A percentile compares a stretch with the other conserved stretches of the same genome.
phyloP scores from a whole-genome alignment of 768 basidiomycete genomes.

The Sutorius australiensis region DNA sequence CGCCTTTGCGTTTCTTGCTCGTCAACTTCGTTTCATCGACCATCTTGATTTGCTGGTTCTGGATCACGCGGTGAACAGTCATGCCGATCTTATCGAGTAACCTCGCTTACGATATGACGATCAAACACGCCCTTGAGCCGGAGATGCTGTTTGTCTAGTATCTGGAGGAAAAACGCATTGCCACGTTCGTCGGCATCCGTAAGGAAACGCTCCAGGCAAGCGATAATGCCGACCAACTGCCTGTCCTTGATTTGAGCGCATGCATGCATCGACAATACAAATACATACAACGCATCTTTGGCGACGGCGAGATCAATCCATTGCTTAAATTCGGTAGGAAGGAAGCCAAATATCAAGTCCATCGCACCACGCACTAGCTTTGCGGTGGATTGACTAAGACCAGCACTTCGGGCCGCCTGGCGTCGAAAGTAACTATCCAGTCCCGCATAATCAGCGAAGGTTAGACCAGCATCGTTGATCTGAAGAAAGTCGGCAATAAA shows the following conservation, averaged over 20 bases:
- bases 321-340: constrained; percentile 73
- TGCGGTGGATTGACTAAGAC: constrained; percentile 61
- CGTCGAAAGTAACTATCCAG: constrained; percentile 92
- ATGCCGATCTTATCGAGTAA: background rate
- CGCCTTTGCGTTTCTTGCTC: constrained; percentile 89
- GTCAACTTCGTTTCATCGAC: constrained; percentile 91
- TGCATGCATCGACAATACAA: background rate
- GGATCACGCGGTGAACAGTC: constrained; percentile 1
- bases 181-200: constrained; percentile 76
- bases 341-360: constrained; percentile 94
- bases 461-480: constrained; percentile 81
- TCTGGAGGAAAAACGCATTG: constrained; percentile 66
- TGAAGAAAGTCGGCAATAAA: constrained; percentile 92
- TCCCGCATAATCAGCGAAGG: constrained; percentile 94
- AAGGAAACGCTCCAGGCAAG: constrained; percentile 71
- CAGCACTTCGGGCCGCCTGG: constrained; percentile 74
- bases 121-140: constrained; percentile 75
- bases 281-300: constrained; percentile 66
- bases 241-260: constrained; percentile 38
- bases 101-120: constrained; percentile 58
- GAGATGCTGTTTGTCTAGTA: constrained; percentile 80
- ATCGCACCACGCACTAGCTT: constrained; percentile 86
- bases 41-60: constrained; percentile 84
- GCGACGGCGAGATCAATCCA: constrained; percentile 81
- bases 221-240: constrained; percentile 81